phyloP scores from a whole-genome alignment of 306 rosid genomes.

The Glycyrrhiza uralensis region DNA sequence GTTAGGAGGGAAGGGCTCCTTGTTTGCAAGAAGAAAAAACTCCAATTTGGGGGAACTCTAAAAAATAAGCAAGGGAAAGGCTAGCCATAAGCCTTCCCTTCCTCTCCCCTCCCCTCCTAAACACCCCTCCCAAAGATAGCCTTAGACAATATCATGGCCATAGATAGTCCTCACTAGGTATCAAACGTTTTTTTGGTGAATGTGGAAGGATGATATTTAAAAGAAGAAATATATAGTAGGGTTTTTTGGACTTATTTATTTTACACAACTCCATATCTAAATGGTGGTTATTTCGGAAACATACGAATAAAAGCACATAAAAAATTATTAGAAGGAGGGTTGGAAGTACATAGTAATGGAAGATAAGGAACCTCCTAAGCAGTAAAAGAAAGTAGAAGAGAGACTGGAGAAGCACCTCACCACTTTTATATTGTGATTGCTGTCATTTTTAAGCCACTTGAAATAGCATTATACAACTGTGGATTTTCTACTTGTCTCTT shows the following conservation, averaged over 20 bases:
- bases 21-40: too few species aligned
- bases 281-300: background rate
- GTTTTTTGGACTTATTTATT: background rate
- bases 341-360: background rate
- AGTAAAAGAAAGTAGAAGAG: background rate
- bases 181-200: background rate
- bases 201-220: constrained; percentile 7
- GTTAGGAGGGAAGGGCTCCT: too few species aligned
- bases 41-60: too few species aligned
- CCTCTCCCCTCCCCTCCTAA: too few species aligned
- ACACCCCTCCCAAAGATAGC: too few species aligned
- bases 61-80: too few species aligned
- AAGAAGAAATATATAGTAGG: background rate
- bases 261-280: background rate
- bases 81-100: too few species aligned
- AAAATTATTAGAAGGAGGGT: background rate
- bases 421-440: background rate
- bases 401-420: background rate
- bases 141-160: background rate
- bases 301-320: background rate
- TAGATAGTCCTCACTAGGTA: background rate
- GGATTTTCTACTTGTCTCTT: background rate
- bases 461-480: background rate
- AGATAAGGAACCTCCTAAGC: background rate
- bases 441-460: background rate